These are phyloP conservation scores for Amanita pallidorosea DNA, from an alignment of 768 basidiomycete genomes.

Conservation along the genomic window DNA sequence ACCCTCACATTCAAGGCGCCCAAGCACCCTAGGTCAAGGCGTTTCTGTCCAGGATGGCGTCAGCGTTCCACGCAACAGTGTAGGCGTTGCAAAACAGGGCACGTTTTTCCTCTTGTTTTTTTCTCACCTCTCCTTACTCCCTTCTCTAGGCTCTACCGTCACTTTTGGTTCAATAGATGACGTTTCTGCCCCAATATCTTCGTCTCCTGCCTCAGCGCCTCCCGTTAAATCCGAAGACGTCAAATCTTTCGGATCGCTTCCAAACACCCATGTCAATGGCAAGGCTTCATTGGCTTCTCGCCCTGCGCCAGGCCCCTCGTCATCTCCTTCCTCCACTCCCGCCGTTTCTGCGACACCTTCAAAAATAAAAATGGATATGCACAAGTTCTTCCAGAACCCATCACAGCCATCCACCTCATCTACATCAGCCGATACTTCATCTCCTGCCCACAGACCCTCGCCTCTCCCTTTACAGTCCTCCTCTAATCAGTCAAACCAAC, in stretches of 20 bases:
- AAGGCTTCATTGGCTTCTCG: conserved; percentile 40
- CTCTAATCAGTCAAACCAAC: conserved; percentile 24
- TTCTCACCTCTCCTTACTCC: conserved; percentile 8
- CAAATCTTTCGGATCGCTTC: conserved; percentile 76
- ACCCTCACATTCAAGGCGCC: conserved; percentile 64
- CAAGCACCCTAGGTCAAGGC: conserved; percentile 62
- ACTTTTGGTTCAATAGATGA: conserved; percentile 91
- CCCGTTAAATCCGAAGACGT: conserved; percentile 59
- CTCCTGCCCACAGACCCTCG: conserved; percentile 44
- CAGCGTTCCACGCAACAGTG: conserved; percentile 55
- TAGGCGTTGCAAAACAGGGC: conserved; percentile 63
- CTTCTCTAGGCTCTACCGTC: conserved; percentile 46
- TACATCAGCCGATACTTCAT: conserved; percentile 41
- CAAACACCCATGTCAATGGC: conserved; percentile 56
- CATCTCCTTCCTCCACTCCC: conserved; percentile 23
- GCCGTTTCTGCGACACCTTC: conserved; percentile 24
- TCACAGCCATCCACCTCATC: conserved; percentile 35
- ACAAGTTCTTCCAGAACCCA: conserved; percentile 51
- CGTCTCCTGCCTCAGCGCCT: conserved; percentile 66
- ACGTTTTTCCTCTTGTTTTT: conserved; percentile 15
- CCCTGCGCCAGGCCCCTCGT: conserved; percentile 20
- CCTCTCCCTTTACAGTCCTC: conserved; percentile 40
- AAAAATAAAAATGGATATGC: conserved; percentile 40
- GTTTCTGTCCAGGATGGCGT: conserved; percentile 75
- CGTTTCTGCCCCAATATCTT: conserved; percentile 64